Base-by-base conservation (phyloP, 2,329 filamentous ascomycete species). In the Microcyclospora tardicrescens region DNA sequence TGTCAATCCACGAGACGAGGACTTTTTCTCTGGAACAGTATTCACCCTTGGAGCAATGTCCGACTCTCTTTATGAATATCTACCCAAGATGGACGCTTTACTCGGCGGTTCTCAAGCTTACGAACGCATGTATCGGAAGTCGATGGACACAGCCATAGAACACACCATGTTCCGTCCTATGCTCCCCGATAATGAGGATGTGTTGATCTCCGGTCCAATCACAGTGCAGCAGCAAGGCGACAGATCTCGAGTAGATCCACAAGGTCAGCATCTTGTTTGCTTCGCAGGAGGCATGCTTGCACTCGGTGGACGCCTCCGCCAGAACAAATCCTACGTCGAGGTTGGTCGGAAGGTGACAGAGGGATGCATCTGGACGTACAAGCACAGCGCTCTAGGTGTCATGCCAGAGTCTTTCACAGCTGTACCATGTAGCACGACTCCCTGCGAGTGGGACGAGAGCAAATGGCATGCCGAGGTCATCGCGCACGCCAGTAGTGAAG, bases 271-370 rank as follows among this genome's bases (percentile, higher is more conserved):
- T 54, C 62, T 78, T 10, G 65, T 63, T 16, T 79, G 75, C 58
- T 78, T 74, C 50, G 64, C 69, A 0, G 75, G 75, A 10, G 75
- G 73, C 38, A 78, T 78, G 73, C 71, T 76, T 43, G 74, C 69
- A 0, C 56, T 79, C 0, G 75, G 73, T 19, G 68, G 73, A 33
- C 72, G 69, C 48, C 51, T 77, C 1, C 77, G 77, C 53, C 58
- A 64, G 11, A 62, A 71, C n/a, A 56, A 67, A 2, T 58, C 60
- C 12, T 73, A 79, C 47, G 59, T 78, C 43, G 60, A 66, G 1
- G 66, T 77, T 36, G 75, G 71, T 10, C 61, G 64, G 34, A 71
- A 74, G 49, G 59, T 79, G 34, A 71, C 73, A 0, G 67, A 78
- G 40, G 71, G 70, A 2, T 79, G 75, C 51, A 67, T 77, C n/a